Evolutionary conservation across 768 basidiomycete species (phyloP), one percentile per base, ranked within the genome.

Genomic region (Amanita jacksonii): DNA sequence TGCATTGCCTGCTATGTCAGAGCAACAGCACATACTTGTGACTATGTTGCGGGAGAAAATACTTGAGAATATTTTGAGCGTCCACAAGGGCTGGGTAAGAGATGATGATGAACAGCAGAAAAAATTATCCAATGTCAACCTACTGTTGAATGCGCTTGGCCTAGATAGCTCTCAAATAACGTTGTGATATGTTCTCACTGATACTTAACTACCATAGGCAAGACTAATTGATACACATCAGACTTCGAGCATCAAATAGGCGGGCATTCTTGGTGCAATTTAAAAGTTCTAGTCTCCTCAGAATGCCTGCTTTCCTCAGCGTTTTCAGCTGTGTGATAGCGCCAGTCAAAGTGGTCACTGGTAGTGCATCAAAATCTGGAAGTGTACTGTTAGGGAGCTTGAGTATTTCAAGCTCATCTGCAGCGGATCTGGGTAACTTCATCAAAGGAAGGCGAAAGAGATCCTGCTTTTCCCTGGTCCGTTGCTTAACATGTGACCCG

Each of bases 91-190:
- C 39, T 81, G 80, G 77, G 70, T 75, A 37, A 61, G 69, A 38
- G 75, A 81, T 51, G 82, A 88, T 61, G 81, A 84, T 43, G 81
- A 85, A 49, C 72, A 81, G 50, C 68, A 73, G 46, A 76, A 81
- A 53, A 90, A 87, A 65, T 67, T 96, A 52, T 79, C 80, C 42
- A 98, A 98, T 63, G 90, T 97, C 54, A 92, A 99, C 66, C 69
- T 94, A 48, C 88, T 90, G 61, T 65, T 90, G 58, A 81, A 86
- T 58, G 86, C 87, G 33, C 67, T 90, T 44, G 83, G 84, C 39
- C 53, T 72, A 62, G 70, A 72, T 54, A 71, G 70, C 54, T 85
- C 83, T 57, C 83, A 84, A 64, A 85, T 86, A 53, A 68, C 76
- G 62, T 56, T 74, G 63, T 74, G 64, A 68, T 54, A 41, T 49